These are phyloP conservation scores for Talaromyces sp. DNA, from an alignment of 2,329 filamentous ascomycete genomes.

Conservation along the genomic window DNA sequence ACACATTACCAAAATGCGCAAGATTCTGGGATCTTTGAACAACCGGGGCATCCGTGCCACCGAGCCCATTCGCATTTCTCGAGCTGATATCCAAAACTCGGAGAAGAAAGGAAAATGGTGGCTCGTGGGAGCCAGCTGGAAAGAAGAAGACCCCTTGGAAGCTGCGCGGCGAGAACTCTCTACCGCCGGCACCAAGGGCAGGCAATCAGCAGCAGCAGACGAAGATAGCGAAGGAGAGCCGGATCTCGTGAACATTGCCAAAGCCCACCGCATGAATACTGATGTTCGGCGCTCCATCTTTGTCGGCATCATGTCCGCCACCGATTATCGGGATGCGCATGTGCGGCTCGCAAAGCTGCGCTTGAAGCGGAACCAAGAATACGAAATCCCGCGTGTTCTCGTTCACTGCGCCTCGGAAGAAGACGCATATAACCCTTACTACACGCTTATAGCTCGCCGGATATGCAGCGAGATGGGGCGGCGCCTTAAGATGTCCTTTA, in stretches of 20 bases:
- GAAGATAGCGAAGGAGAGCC: conserved; percentile 40
- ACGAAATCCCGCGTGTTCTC: conserved; percentile 81
- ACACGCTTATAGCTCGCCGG: conserved; percentile 74
- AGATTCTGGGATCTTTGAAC: conserved; percentile 75
- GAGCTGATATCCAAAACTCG: conserved; percentile 75
- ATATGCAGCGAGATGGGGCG: conserved; percentile 64
- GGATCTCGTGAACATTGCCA: conserved; percentile 69
- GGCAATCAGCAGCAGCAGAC: conserved; percentile 4
- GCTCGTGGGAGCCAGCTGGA: conserved; percentile 94
- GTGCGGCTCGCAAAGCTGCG: conserved; percentile 73
- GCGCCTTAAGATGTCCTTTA: conserved; percentile 75
- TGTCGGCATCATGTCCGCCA: conserved; percentile 78
- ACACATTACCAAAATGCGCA: conserved; percentile 83
- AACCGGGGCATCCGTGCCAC: conserved; percentile 62
- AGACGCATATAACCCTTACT: conserved; percentile 84
- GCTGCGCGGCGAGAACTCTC: conserved; percentile 28
- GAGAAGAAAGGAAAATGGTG: conserved; percentile 96
- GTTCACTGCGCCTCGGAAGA: conserved; percentile 84
- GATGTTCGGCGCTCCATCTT: conserved; percentile 88
- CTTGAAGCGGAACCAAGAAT: conserved; percentile 78
- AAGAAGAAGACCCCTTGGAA: conserved; percentile 34
- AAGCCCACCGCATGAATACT: conserved; percentile 79
- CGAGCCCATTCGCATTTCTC: conserved; percentile 74
- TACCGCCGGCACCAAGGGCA: background rate
- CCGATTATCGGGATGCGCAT: conserved; percentile 78